Conservation (phyloP, 805 yeast species). For the Metschnikowia rubicola region DNA sequence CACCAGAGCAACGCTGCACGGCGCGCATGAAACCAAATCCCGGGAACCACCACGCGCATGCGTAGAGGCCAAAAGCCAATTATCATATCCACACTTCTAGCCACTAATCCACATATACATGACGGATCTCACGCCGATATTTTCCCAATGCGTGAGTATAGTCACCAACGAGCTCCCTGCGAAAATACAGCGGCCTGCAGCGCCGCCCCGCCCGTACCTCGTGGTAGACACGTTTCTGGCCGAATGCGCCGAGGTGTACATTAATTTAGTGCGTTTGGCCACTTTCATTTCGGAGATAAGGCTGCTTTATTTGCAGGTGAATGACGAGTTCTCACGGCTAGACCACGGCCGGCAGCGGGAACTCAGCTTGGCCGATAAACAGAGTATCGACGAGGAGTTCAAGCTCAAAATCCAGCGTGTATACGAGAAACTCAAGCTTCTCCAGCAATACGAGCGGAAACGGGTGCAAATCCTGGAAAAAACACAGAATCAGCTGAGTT, state of each 20-base stretch:
- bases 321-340: constrained; percentile 16
- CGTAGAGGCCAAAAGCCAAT: too few species aligned
- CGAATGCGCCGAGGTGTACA: constrained; percentile 38
- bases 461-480: constrained; percentile 28
- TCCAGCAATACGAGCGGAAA: constrained; percentile 51
- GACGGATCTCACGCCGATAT: constrained; percentile 49
- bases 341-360: constrained; percentile 5
- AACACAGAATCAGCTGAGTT: constrained; percentile 15
- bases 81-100: too few species aligned
- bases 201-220: not conserved
- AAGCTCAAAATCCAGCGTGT: constrained; percentile 50
- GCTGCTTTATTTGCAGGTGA: constrained; percentile 30
- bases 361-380: constrained; percentile 47
- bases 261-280: constrained; percentile 28
- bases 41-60: too few species aligned
- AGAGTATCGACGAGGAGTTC: constrained; percentile 53
- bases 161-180: constrained; percentile 31
- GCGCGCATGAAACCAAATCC: too few species aligned
- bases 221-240: constrained; percentile 39
- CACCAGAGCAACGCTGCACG: too few species aligned
- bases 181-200: not conserved
- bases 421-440: constrained; percentile 46
- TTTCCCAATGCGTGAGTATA: constrained; percentile 46
- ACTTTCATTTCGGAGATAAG: constrained; percentile 31
- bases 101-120: constrained; percentile 18